A percentile compares a stretch with the other conserved stretches of the same genome.
Conservation (phyloP, 2,329 filamentous ascomycete genomes). For the Bisporella sp. region DNA sequence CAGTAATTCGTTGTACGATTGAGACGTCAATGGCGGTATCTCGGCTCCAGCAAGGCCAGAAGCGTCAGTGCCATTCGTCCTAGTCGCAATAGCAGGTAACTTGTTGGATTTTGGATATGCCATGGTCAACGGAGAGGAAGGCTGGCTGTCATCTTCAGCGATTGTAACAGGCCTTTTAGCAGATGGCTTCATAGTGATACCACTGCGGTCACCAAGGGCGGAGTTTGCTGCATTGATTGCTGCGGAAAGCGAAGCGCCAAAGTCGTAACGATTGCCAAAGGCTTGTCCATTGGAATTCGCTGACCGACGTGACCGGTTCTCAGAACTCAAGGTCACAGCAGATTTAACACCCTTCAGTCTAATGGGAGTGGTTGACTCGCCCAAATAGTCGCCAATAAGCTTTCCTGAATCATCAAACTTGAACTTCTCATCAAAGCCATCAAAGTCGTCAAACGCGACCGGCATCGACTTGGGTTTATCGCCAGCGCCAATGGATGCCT, state of each 20-base stretch:
- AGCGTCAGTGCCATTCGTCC: slow-evolving; percentile 38
- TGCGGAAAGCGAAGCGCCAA: slow-evolving; percentile 81
- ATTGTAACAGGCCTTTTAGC: slow-evolving; percentile 10
- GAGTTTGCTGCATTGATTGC: slow-evolving; percentile 71
- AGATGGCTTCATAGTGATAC: slow-evolving; percentile 38
- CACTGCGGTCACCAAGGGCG: slow-evolving; percentile 49
- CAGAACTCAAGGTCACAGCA: slow-evolving; percentile 44
- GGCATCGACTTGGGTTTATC: slow-evolving; percentile 43
- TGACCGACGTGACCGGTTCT: slow-evolving; percentile 28
- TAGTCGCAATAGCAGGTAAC: slow-evolving; percentile 11
- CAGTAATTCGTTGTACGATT: slow-evolving; percentile 92
- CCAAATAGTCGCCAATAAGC: slow-evolving; percentile 54
- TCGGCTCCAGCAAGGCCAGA: slow-evolving; percentile 43
- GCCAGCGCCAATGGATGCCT: slow-evolving; percentile 39
- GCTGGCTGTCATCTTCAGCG: slow-evolving; percentile 10
- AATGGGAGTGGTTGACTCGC: slow-evolving; percentile 45
- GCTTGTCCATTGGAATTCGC: slow-evolving; percentile 58
- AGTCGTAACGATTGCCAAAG: slow-evolving; percentile 93
- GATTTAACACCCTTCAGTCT: slow-evolving; percentile 67
- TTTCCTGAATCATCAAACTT: slow-evolving; percentile 49
- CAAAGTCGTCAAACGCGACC: slow-evolving; percentile 62
- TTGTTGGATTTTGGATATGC: slow-evolving; percentile 10
- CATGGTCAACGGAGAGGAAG: slow-evolving; percentile 16
- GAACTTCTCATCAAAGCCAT: slow-evolving; percentile 38
- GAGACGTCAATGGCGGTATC: slow-evolving; percentile 69